Evolutionary conservation across 2,329 filamentous ascomycete species (phyloP).

Genomic region (Penicillium sumatraense): DNA sequence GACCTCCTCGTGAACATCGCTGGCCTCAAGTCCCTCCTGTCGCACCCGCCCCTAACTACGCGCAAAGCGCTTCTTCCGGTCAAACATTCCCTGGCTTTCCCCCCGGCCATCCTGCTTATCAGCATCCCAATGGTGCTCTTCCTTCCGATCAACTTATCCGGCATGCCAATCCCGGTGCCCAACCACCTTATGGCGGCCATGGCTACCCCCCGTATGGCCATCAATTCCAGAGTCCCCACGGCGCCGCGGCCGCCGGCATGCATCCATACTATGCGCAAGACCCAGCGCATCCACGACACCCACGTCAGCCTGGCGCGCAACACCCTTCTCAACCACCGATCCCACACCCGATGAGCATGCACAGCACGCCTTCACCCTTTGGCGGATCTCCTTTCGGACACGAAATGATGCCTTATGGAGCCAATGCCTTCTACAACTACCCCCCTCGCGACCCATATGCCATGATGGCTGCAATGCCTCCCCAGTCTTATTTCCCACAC

Average conservation of each 20-base stretch:
- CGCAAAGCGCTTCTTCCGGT: conserved; percentile 46
- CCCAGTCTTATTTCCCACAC: conserved; percentile 40
- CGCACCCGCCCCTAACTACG: conserved; percentile 36
- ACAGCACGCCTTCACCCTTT: conserved; percentile 31
- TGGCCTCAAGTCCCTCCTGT: conserved; percentile 33
- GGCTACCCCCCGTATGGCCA: conserved; percentile 36
- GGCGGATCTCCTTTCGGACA: conserved; percentile 37
- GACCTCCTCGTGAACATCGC: conserved; percentile 37
- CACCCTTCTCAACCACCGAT: conserved; percentile 36
- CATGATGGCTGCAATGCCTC: conserved; percentile 41
- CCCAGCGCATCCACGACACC: conserved; percentile 32
- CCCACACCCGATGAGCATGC: conserved; percentile 31
- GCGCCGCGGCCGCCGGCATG: conserved; percentile 18
- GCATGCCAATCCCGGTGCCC: conserved; percentile 29
- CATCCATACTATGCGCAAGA: conserved; percentile 36
- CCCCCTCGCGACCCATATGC: conserved; percentile 36
- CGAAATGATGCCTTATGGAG: conserved; percentile 45
- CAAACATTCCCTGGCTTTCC: conserved; percentile 41
- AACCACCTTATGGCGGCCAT: too few relatives aligned
- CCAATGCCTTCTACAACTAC: conserved; percentile 40
- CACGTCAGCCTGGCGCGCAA: conserved; percentile 31
- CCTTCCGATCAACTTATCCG: conserved; percentile 41
- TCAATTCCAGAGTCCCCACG: conserved; percentile 33
- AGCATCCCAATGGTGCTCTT: conserved; percentile 29
- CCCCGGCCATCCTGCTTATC: conserved; percentile 35